A percentile compares a stretch with the other conserved stretches of the same genome.
Conservation (phyloP, 2,329 filamentous ascomycete genomes). For the Talaromyces sp. region DNA sequence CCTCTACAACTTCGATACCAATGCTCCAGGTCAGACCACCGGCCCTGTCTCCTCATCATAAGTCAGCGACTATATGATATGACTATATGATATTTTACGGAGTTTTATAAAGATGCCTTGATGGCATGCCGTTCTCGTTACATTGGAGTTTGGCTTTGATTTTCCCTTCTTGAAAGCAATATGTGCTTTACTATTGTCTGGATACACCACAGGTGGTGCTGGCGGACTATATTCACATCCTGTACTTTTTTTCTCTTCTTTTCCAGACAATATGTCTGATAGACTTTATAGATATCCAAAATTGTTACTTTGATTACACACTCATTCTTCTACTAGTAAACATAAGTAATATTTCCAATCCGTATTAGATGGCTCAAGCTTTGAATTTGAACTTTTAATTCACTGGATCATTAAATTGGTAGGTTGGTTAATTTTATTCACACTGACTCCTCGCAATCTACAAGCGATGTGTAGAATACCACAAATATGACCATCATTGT, state of each 20-base stretch:
- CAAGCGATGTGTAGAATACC: too few relatives aligned
- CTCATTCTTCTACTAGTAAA: not conserved
- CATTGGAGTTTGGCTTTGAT: not conserved
- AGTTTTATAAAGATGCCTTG: not conserved
- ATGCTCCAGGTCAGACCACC: conserved; percentile 7
- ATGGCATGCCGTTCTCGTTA: not conserved
- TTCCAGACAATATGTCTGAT: not conserved
- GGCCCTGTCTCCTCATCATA: conserved; percentile 9
- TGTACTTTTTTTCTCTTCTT: not conserved
- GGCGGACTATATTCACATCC: not conserved
- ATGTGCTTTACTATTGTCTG: too few relatives aligned
- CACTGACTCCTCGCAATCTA: too few relatives aligned
- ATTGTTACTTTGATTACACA: not conserved
- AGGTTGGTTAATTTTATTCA: too few relatives aligned
- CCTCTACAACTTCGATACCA: conserved; percentile 19
- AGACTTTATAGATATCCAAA: not conserved
- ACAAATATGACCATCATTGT: too few relatives aligned
- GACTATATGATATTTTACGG: not conserved
- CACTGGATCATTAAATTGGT: too few relatives aligned
- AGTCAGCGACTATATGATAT: conserved; percentile 2
- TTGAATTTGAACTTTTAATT: too few relatives aligned
- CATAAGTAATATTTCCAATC: too few relatives aligned
- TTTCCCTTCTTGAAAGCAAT: not conserved
- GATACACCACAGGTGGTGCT: not conserved
- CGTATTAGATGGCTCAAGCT: too few relatives aligned